Evolutionary conservation across 495 filamentous ascomycete genomes (phyloP), one percentile per base, ranked within the genome.

Genomic region (Lasiosphaeriaceae sp.): DNA sequence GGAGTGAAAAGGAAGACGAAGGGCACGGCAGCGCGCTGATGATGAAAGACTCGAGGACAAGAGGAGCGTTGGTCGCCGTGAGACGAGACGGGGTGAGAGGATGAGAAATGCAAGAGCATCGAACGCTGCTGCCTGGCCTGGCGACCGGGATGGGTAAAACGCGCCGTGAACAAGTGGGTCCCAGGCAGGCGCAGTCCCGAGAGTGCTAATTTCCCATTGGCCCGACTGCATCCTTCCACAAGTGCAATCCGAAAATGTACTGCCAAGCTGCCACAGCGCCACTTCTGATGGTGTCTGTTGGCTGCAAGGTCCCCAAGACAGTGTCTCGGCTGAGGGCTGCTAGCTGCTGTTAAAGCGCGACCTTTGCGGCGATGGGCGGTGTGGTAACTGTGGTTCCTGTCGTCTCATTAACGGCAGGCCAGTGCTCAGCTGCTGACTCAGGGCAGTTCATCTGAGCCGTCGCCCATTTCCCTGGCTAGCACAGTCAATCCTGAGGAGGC

Each of bases 91-190:
- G 51, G 47, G 49, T n/a, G n/a, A n/a, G 63, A 54, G 60, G 67
- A 70, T 70, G 67, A 70, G 67, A 70, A 68, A 70, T 70, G 67
- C 63, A 56, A 49, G 58, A 54, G 55, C 55, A 48, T 34, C 51
- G 49, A 47, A 64, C 63, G 63, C 58, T 70, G 67, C 67, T 70
- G 67, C 67, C 67, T 70, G 63, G 52, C 60, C 21, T 41, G 21
- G n/a, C 45, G 52, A 61, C 67, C 54, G 21, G 67, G 66, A 55
- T 62, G 44, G 54, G 59, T 24, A 39, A 57, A 57, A 54, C 59
- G 59, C 21, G 12, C 17, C 22, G 8, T 47, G 20, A 11, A 39
- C 19, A 55, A 46, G 63, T 54, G 67, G 67, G 56, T 52, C 45
- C 24, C 46, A 61, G 49, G 39, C 39, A 43, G 67, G 67, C 67